Evolutionary conservation across 768 basidiomycete genomes (phyloP).

Genomic region (Tubosaeta sp.): DNA sequence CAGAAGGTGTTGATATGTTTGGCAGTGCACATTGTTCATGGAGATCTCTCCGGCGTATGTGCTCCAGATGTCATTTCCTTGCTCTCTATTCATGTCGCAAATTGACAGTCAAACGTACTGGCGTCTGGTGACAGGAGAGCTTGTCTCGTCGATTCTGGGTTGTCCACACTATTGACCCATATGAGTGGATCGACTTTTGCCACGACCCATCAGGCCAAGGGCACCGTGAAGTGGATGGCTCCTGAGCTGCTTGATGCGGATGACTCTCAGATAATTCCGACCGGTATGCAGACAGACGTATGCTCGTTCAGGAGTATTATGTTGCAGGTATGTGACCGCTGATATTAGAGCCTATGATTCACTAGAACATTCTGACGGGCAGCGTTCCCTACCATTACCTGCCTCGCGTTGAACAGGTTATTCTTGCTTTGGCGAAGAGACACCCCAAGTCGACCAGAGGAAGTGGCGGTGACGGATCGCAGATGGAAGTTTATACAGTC

Average conservation of each 20-base stretch:
- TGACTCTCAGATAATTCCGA: background rate
- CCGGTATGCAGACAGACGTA: background rate
- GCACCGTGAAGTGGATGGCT: background rate
- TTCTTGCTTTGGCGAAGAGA: background rate
- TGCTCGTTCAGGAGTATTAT: slow-evolving; percentile 11
- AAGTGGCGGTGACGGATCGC: background rate
- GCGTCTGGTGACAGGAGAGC: background rate
- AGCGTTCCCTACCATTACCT: slow-evolving; percentile 1
- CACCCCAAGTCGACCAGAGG: background rate
- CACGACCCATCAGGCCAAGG: background rate
- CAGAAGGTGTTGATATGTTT: background rate
- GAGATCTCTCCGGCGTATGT: background rate
- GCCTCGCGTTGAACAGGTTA: background rate
- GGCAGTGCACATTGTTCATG: slow-evolving; percentile 1
- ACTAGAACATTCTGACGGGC: background rate
- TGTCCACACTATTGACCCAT: background rate
- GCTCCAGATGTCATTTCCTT: too few relatives aligned
- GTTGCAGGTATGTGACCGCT: slow-evolving; percentile 7
- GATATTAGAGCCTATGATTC: background rate
- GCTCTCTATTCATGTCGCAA: background rate
- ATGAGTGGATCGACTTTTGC: background rate
- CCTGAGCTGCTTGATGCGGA: background rate
- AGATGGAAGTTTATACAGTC: background rate
- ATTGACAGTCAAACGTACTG: background rate
- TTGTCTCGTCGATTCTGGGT: slow-evolving; percentile 8